phyloP scores from a whole-genome alignment of 768 basidiomycete species.

The Podaxis sp. region DNA sequence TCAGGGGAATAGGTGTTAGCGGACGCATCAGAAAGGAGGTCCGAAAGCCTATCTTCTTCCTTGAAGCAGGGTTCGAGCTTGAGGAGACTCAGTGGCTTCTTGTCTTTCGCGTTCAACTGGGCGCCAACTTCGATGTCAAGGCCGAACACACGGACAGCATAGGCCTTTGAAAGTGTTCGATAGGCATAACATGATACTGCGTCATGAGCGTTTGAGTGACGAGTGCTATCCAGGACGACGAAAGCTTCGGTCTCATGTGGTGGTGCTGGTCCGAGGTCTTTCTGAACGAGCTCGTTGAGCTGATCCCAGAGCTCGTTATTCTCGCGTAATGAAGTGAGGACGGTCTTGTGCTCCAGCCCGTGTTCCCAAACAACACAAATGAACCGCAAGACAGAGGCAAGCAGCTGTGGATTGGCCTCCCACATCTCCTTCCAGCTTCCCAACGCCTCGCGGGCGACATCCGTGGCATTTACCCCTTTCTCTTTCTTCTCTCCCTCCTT shows the following conservation, averaged over 20 bases:
- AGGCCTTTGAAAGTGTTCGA: constrained; percentile 68
- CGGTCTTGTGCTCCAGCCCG: constrained; percentile 65
- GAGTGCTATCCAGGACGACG: constrained; percentile 45
- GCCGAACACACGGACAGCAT: constrained; percentile 71
- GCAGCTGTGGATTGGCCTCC: constrained; percentile 73
- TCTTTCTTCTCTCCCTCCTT: constrained; percentile 37
- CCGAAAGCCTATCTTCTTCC: constrained; percentile 61
- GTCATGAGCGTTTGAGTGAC: constrained; percentile 58
- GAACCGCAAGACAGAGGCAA: constrained; percentile 75
- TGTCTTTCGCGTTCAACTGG: constrained; percentile 43
- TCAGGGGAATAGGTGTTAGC: constrained; percentile 71
- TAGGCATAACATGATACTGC: constrained; percentile 65
- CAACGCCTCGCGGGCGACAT: constrained; percentile 65
- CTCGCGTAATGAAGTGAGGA: constrained; percentile 55
- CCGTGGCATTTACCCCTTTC: constrained; percentile 56
- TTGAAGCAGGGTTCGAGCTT: constrained; percentile 58
- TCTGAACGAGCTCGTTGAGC: constrained; percentile 60
- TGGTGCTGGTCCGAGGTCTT: constrained; percentile 75
- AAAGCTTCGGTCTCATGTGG: constrained; percentile 60
- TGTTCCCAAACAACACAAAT: constrained; percentile 80
- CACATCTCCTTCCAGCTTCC: constrained; percentile 73
- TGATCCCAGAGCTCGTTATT: constrained; percentile 69
- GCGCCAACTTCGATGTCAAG: constrained; percentile 76
- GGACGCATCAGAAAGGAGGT: constrained; percentile 68
- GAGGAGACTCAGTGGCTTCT: constrained; percentile 60